phyloP scores from a whole-genome alignment of 2,329 filamentous ascomycete species.

The Tolypocladium tundrense region DNA sequence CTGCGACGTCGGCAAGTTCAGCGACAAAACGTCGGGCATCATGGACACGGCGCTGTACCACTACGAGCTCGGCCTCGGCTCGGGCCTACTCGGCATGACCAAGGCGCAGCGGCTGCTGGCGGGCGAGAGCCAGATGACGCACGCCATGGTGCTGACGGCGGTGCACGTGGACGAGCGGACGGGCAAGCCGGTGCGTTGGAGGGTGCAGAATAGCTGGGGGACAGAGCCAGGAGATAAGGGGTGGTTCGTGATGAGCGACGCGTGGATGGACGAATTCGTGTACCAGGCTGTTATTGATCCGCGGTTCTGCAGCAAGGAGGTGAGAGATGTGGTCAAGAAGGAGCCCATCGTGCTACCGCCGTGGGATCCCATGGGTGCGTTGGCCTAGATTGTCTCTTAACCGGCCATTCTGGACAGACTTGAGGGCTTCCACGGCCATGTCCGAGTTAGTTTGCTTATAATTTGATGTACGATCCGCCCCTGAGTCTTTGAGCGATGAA shows the following conservation, averaged over 20 bases:
- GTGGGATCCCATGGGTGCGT: constrained; percentile 72
- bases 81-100: constrained; percentile 59
- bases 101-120: constrained; percentile 67
- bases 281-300: constrained; percentile 82
- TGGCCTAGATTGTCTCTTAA: constrained; percentile 38
- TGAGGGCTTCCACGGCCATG: background rate
- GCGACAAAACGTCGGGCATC: constrained; percentile 55
- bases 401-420: background rate
- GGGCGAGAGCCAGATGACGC: constrained; percentile 76
- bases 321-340: constrained; percentile 60
- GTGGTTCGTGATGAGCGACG: constrained; percentile 84
- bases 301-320: constrained; percentile 51
- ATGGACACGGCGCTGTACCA: constrained; percentile 73
- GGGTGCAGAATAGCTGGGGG: constrained; percentile 84
- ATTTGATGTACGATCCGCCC: too few relatives aligned
- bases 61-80: constrained; percentile 76
- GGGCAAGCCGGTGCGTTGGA: constrained; percentile 62
- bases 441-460: background rate
- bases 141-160: constrained; percentile 84
- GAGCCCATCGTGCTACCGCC: constrained; percentile 61
- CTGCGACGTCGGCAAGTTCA: constrained; percentile 77
- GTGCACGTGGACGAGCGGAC: constrained; percentile 61
- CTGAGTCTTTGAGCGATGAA: background rate
- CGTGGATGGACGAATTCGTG: constrained; percentile 70
- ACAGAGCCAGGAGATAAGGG: constrained; percentile 60